Base-by-base conservation (phyloP, 2,329 filamentous ascomycete species). In the Hymenoscyphus linearis region DNA sequence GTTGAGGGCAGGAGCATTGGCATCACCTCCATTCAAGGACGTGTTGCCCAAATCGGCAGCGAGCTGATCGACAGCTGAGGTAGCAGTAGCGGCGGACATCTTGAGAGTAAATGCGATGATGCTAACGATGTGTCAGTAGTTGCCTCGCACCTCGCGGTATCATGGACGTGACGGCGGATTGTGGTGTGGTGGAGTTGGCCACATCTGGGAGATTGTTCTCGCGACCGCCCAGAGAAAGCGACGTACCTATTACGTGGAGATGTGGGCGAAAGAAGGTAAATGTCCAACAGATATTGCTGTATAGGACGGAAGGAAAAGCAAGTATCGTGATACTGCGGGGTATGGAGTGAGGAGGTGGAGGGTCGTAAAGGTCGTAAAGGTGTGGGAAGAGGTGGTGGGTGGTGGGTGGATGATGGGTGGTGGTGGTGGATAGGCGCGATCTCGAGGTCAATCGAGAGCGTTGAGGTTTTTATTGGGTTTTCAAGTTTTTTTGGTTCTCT, bases 61-160 rank as follows among this genome's bases (percentile, higher is more conserved):
- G 77, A 92, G 89, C 87, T 91, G 89, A 72, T 90, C 88, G 81
- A 88, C 85, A 85, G 84, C 83, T 77, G 79, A 78, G 72, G 80
- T 74, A 70, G 80, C 74, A 75, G 80, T 77, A 77, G 82, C 77
- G 74, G 82, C 79, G 78, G 84, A 81, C 84, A 89, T 88, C 77
- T 78, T 82, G 73, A 22, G 44, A 69, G 60, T 69, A 66, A 61
- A 65, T 66, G 44, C 44, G 44, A 26, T 66, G 59, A 62, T 60
- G 61, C 68, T 70, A 59, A 34, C 36, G 57, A n/a, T 4, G 37
- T 34, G 55, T 67, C 50, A 70, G 64, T 31, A 52, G 25, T 59
- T 25, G 37, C 50, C n/a, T 13, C 18, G 31, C 5, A 31, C 59
- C 55, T 44, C 16, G 55, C 57, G 53, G n/a, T n/a, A 55, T 44